These are phyloP conservation scores for Wickerhamiella azyma DNA, from an alignment of 805 yeast species.

Conservation along the genomic window DNA sequence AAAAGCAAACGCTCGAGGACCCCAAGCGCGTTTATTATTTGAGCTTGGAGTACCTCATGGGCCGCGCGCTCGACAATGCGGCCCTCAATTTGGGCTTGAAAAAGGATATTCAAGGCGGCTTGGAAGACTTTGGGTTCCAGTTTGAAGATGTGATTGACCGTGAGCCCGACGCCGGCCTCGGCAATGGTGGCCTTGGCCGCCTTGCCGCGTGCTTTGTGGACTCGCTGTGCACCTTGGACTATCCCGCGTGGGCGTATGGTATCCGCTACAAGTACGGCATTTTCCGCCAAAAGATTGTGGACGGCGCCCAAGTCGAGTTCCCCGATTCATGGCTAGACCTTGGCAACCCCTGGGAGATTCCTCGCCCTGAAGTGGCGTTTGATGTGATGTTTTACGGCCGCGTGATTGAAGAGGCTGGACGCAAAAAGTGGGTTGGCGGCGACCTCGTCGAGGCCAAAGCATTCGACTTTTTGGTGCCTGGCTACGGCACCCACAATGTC, in stretches of 20 bases:
- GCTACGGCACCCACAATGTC: constrained; percentile 61
- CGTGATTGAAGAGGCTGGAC: constrained; percentile 36
- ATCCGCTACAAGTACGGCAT: constrained; percentile 88
- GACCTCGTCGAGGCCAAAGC: constrained; percentile 84
- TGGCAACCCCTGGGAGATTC: constrained; percentile 89
- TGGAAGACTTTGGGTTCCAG: constrained; percentile 69
- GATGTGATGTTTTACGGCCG: constrained; percentile 86
- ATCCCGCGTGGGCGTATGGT: constrained; percentile 96
- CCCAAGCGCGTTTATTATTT: constrained; percentile 78
- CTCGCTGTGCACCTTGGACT: constrained; percentile 70
- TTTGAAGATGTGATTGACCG: constrained; percentile 72
- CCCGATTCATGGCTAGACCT: constrained; percentile 90
- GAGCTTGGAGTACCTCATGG: constrained; percentile 84
- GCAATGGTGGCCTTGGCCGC: constrained; percentile 92
- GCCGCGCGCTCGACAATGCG: constrained; percentile 90
- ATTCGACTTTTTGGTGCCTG: constrained; percentile 86
- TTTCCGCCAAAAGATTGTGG: constrained; percentile 74
- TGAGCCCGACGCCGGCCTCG: constrained; percentile 90
- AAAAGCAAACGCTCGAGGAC: constrained; percentile 67
- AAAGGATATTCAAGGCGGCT: constrained; percentile 40
- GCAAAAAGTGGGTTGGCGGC: constrained; percentile 72
- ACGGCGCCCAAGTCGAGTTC: constrained; percentile 87
- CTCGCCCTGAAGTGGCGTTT: constrained; percentile 70
- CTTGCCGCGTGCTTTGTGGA: constrained; percentile 90
- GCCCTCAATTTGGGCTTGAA: constrained; percentile 65